These are phyloP conservation scores for Populus nigra DNA, from an alignment of 345 rosid genomes.

Conservation along the genomic window DNA sequence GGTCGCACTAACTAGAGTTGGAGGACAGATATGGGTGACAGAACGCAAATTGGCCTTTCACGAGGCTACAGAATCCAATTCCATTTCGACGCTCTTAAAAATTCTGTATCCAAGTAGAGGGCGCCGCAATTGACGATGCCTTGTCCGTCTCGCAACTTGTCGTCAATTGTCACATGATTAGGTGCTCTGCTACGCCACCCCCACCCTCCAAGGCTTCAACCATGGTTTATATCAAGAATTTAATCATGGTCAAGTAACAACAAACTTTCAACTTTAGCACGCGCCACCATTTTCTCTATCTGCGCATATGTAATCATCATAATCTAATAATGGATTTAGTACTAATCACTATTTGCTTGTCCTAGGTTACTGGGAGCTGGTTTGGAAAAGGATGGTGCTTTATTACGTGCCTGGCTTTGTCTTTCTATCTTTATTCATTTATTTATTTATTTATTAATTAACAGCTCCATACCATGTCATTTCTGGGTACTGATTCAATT, in stretches of 20 bases:
- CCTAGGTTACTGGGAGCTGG: background rate
- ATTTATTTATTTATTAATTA: too few relatives aligned
- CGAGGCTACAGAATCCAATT: constrained; percentile 13
- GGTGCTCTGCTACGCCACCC: background rate
- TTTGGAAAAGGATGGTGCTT: constrained; percentile 12
- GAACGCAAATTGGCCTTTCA: background rate
- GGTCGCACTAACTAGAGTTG: background rate
- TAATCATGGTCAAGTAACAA: background rate
- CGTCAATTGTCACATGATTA: constrained; percentile 27
- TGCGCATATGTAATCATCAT: background rate
- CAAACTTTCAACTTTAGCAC: background rate
- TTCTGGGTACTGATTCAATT: background rate
- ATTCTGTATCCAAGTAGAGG: background rate
- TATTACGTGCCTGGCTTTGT: background rate
- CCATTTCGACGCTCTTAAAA: background rate
- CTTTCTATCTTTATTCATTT: background rate
- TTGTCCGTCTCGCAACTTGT: constrained; percentile 12
- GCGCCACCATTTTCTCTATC: background rate
- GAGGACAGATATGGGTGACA: constrained; percentile 15
- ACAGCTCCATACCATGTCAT: background rate
- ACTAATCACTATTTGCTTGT: background rate
- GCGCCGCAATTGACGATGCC: constrained; percentile 41
- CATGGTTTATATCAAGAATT: background rate
- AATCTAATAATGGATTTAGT: constrained; percentile 1
- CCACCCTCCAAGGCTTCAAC: background rate